A percentile compares a stretch with the other conserved stretches of the same genome.
Evolutionary conservation across 805 yeast species (phyloP).

Genomic region (Candida maltosa): DNA sequence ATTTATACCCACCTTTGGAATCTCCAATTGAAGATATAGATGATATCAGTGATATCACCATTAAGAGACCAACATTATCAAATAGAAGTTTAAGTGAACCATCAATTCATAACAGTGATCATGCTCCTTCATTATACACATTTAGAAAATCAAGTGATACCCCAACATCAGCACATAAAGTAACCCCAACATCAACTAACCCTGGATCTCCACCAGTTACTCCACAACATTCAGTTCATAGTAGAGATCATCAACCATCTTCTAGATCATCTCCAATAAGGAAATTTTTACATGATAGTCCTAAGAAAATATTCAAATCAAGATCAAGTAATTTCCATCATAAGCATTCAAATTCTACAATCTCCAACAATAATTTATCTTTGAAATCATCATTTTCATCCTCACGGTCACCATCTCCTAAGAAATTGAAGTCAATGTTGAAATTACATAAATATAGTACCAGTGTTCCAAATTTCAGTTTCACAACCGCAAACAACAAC

Average conservation of each 20-base stretch:
- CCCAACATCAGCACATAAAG: slow-evolving; percentile 1
- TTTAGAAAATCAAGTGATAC: slow-evolving; percentile 17
- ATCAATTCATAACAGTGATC: slow-evolving; percentile 21
- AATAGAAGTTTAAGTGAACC: slow-evolving; percentile 15
- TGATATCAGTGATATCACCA: slow-evolving; percentile 20
- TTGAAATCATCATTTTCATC: slow-evolving; percentile 4
- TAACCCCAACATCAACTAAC: too few relatives aligned
- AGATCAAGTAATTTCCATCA: slow-evolving; percentile 4
- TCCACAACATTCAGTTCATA: too few relatives aligned
- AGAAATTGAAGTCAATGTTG: slow-evolving; percentile 17
- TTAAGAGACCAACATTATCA: background rate
- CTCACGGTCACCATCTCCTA: slow-evolving; percentile 30
- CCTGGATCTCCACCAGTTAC: too few relatives aligned
- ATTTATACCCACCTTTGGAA: slow-evolving; percentile 10
- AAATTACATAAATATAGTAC: slow-evolving; percentile 6
- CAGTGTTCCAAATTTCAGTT: slow-evolving; percentile 5
- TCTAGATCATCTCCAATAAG: slow-evolving; percentile 29
- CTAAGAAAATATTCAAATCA: slow-evolving; percentile 18
- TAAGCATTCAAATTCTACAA: slow-evolving; percentile 6
- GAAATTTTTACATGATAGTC: slow-evolving; percentile 28
- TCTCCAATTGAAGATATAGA: slow-evolving; percentile 22
- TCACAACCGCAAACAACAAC: too few relatives aligned
- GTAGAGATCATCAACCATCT: too few relatives aligned
- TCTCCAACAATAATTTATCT: slow-evolving; percentile 2
- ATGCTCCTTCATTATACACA: slow-evolving; percentile 43